Percentiles rank a stretch among this genome's conserved stretches.
These are phyloP conservation scores for Helminthosporium solani DNA, from an alignment of 2,329 filamentous ascomycete genomes.

Conservation along the genomic window DNA sequence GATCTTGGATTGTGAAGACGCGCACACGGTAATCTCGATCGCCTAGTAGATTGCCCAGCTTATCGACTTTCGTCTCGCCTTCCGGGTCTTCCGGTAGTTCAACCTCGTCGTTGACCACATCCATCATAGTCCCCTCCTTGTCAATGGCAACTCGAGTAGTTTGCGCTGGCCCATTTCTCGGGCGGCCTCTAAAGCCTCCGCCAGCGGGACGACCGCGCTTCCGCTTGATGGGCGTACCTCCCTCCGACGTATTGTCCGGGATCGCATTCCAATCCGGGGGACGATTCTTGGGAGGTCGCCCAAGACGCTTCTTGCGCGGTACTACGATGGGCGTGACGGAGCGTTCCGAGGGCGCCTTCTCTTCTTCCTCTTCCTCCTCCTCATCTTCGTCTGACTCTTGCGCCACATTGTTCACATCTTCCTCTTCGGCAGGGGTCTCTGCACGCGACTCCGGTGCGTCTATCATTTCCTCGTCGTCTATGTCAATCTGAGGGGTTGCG, in stretches of 20 bases:
- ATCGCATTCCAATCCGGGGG: constrained; percentile 71
- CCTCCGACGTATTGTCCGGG: constrained; percentile 50
- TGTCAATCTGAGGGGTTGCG: constrained; percentile 39
- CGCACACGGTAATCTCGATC: constrained; percentile 92
- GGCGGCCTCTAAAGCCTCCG: constrained; percentile 68
- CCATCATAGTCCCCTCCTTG: constrained; percentile 88
- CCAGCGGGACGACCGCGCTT: constrained; percentile 52
- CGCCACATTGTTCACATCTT: constrained; percentile 45
- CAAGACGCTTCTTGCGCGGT: constrained; percentile 71
- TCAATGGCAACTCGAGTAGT: constrained; percentile 84
- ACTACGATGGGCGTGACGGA: constrained; percentile 55
- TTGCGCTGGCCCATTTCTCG: constrained; percentile 71
- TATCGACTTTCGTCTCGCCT: constrained; percentile 92
- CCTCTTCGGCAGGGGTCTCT: constrained; percentile 49
- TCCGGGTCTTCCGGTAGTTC: constrained; percentile 82
- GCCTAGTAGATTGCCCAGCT: constrained; percentile 76
- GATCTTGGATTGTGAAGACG: constrained; percentile 85
- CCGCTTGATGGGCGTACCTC: constrained; percentile 51
- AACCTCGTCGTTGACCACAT: constrained; percentile 90
- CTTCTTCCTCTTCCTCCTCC: constrained; percentile 49
- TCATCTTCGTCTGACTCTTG: constrained; percentile 54
- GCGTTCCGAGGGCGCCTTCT: constrained; percentile 49
- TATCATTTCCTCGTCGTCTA: constrained; percentile 38
- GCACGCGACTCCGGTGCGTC: constrained; percentile 36
- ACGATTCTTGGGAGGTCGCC: constrained; percentile 80